Conservation (phyloP, 805 yeast species). For the Candida sithepensis region DNA sequence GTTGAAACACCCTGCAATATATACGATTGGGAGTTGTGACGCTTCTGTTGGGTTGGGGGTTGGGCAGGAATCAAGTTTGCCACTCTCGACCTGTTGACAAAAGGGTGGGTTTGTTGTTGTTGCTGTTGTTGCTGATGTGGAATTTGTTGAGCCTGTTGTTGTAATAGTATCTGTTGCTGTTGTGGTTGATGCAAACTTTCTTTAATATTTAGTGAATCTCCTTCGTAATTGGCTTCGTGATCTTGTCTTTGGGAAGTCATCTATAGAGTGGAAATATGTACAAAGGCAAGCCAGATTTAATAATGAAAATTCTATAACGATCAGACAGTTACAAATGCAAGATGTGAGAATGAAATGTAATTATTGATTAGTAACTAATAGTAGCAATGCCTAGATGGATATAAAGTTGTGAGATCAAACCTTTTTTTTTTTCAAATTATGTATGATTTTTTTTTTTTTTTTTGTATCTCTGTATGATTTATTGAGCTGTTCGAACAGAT, state of each 20-base stretch:
- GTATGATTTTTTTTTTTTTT: not conserved
- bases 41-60: conserved; percentile 27
- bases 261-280: not conserved
- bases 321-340: not conserved
- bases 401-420: too few relatives aligned
- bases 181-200: not conserved
- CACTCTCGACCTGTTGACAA: conserved; percentile 12
- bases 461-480: not conserved
- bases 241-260: conserved; percentile 1
- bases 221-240: not conserved
- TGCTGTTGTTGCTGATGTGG: not conserved
- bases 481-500: not conserved
- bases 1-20: conserved; percentile 14
- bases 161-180: not conserved
- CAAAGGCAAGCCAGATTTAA: not conserved
- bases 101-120: not conserved
- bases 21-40: conserved; percentile 30
- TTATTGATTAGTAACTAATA: not conserved
- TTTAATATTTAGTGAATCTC: not conserved
- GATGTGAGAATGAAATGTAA: not conserved
- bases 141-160: conserved; percentile 3
- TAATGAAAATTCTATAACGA: not conserved
- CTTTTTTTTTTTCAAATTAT: not conserved
- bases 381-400: not conserved
- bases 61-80: conserved; percentile 13